Percentiles rank a stretch among this genome's conserved stretches.
Conservation (phyloP, 805 yeast species). For the Yarrowia sp. region DNA sequence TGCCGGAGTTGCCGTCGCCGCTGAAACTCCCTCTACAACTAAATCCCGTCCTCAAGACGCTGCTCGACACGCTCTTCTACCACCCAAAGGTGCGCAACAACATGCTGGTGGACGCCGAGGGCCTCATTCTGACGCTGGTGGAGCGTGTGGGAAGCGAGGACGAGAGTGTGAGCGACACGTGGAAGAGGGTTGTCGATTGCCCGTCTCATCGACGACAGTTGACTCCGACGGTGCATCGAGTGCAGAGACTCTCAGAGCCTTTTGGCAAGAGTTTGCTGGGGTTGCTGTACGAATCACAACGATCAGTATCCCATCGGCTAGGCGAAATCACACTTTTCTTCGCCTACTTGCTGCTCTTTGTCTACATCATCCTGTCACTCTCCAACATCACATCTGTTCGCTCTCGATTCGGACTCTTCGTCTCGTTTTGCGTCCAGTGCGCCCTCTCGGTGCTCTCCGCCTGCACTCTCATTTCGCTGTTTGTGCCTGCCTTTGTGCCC, state of each 20-base stretch:
- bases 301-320: conserved; percentile 30
- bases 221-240: conserved; percentile 34
- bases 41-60: not conserved
- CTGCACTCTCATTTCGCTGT: conserved; percentile 44
- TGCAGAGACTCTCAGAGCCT: conserved; percentile 29
- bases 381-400: conserved; percentile 45
- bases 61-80: conserved; percentile 9
- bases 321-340: conserved; percentile 14
- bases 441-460: conserved; percentile 39
- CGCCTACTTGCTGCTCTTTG: conserved; percentile 37
- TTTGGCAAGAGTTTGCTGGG: conserved; percentile 29
- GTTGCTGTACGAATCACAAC: conserved; percentile 31
- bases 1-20: not conserved
- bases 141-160: conserved; percentile 39
- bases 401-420: conserved; percentile 47
- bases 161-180: not conserved
- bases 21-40: not conserved
- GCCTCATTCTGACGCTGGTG: conserved; percentile 30
- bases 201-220: conserved; percentile 35
- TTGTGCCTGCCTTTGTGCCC: conserved; percentile 38
- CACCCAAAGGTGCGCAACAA: conserved; percentile 19
- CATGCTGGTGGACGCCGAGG: conserved; percentile 10
- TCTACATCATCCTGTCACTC: conserved; percentile 43
- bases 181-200: conserved; percentile 32
- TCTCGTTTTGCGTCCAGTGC: conserved; percentile 46